Percentiles rank a stretch among this genome's conserved stretches.
These are phyloP conservation scores for Polymyxa betae DNA, from an alignment of 208 protist genomes.

Conservation along the genomic window DNA sequence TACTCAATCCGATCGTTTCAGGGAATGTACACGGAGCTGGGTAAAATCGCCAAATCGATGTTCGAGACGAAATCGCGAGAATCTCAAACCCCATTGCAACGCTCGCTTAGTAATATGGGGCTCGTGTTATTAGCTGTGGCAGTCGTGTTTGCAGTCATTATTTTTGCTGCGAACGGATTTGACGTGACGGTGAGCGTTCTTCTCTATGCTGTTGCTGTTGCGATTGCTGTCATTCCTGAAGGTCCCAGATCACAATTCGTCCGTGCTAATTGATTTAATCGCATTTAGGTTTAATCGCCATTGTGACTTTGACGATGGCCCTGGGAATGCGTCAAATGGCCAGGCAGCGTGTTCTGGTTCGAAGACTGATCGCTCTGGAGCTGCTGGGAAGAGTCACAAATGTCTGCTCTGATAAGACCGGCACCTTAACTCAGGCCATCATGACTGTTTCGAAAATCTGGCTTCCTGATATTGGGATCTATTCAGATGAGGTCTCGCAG, in stretches of 20 bases:
- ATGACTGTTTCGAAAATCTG: slow-evolving; percentile 84
- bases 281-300: slow-evolving; percentile 80
- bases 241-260: slow-evolving; percentile 72
- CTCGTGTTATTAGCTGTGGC: not conserved
- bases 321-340: slow-evolving; percentile 92
- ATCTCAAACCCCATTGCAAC: slow-evolving; percentile 56
- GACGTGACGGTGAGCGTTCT: not conserved
- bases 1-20: not conserved
- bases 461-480: not conserved
- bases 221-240: slow-evolving; percentile 97
- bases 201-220: slow-evolving; percentile 86
- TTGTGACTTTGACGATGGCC: slow-evolving; percentile 92
- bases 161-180: slow-evolving; percentile 35
- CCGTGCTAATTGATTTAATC: not conserved
- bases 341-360: slow-evolving; percentile 87
- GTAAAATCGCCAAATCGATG: slow-evolving; percentile 35
- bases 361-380: slow-evolving; percentile 91
- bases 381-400: slow-evolving; percentile 93
- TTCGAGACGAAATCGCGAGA: not conserved
- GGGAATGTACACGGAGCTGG: slow-evolving; percentile 54
- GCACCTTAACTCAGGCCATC: slow-evolving; percentile 97
- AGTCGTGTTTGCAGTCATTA: not conserved
- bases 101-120: slow-evolving; percentile 31
- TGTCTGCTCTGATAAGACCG: slow-evolving; percentile 99
- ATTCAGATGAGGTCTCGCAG: not conserved